Percentiles rank a stretch among this genome's conserved stretches.
phyloP scores from a whole-genome alignment of 2,329 filamentous ascomycete genomes.

The Botrytis paeoniae region DNA sequence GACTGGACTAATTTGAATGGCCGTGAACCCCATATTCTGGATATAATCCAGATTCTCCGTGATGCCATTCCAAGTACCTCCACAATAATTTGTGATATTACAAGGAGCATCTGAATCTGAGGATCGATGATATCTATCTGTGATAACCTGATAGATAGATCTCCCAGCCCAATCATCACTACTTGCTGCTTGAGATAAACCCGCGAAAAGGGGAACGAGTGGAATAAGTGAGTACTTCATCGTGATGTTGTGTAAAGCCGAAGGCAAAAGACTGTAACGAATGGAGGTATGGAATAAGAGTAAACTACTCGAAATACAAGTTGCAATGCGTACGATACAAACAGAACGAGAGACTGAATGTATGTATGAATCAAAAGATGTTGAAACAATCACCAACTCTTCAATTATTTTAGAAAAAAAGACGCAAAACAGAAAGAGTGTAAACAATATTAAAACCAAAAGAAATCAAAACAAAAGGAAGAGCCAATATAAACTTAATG shows the following conservation, averaged over 20 bases:
- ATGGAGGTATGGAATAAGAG: constrained; percentile 2
- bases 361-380: not conserved
- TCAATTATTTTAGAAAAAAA: not conserved
- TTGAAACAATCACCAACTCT: not conserved
- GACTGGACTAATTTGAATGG: constrained; percentile 46
- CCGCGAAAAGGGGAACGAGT: constrained; percentile 3
- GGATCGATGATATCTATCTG: constrained; percentile 43
- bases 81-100: constrained; percentile 43
- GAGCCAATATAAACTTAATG: not conserved
- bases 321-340: not conserved
- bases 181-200: constrained; percentile 12
- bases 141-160: constrained; percentile 19
- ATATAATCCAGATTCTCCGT: constrained; percentile 44
- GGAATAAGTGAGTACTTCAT: constrained; percentile 17
- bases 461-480: not conserved
- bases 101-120: constrained; percentile 35
- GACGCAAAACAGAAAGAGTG: not conserved
- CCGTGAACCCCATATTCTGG: constrained; percentile 29
- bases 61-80: constrained; percentile 45
- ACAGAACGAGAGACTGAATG: constrained; percentile 3
- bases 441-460: not conserved
- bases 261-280: constrained; percentile 1
- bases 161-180: constrained; percentile 15
- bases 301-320: not conserved
- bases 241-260: not conserved